Conservation (phyloP, 1,139 yeast species). For the Kluyveromyces sp. region DNA sequence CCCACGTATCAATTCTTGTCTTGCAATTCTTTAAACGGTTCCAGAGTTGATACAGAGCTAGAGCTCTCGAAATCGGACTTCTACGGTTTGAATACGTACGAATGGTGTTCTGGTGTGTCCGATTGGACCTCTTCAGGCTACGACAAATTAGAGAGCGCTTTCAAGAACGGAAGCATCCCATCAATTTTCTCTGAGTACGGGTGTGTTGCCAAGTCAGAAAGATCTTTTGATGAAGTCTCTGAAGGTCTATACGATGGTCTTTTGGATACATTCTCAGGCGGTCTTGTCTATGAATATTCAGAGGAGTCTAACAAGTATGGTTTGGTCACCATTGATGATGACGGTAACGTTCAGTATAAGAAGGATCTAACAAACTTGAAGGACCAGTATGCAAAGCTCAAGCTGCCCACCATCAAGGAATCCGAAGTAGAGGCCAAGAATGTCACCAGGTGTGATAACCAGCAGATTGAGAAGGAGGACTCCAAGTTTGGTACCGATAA, state of each 20-base stretch:
- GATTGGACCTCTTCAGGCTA: constrained; percentile 68
- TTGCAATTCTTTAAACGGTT: constrained; percentile 49
- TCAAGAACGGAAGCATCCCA: constrained; percentile 59
- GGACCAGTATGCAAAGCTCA: constrained; percentile 39
- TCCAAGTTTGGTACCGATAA: constrained; percentile 37
- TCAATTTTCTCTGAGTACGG: constrained; percentile 84
- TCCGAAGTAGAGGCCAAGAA: constrained; percentile 32
- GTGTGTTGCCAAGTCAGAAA: constrained; percentile 55
- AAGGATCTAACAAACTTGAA: constrained; percentile 54
- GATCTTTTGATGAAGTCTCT: constrained; percentile 67
- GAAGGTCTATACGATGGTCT: constrained; percentile 49
- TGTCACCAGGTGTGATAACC: constrained; percentile 50
- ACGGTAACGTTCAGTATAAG: constrained; percentile 39
- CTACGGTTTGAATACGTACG: constrained; percentile 86
- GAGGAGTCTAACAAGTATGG: constrained; percentile 68
- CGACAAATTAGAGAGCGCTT: constrained; percentile 47
- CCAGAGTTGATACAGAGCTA: constrained; percentile 36
- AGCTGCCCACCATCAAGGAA: constrained; percentile 39
- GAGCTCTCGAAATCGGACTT: constrained; percentile 71
- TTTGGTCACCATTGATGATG: constrained; percentile 46
- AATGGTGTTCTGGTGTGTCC: constrained; percentile 78
- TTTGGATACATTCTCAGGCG: constrained; percentile 59
- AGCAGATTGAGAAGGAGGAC: constrained; percentile 36
- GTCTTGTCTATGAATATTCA: constrained; percentile 69
- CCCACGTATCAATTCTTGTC: constrained; percentile 78